Conservation (phyloP, 2,329 filamentous ascomycete species). For the Hypoxylon sp. region DNA sequence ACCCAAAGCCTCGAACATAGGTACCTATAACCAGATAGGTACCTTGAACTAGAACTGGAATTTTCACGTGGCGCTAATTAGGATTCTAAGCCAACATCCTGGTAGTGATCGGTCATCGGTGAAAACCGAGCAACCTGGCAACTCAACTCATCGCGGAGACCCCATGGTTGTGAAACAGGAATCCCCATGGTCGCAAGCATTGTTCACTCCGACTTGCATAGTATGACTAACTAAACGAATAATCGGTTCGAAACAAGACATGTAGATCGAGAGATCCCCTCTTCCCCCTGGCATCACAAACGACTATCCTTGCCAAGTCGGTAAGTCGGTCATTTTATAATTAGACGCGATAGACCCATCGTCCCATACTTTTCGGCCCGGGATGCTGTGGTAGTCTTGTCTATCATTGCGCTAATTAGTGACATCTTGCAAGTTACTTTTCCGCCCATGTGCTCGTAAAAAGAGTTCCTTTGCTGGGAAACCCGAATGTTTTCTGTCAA, state of each 20-base stretch:
- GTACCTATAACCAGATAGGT: too few species aligned
- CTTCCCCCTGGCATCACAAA: constrained; percentile 16
- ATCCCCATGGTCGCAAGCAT: not conserved
- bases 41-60: too few species aligned
- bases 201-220: not conserved
- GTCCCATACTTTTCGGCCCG: constrained; percentile 36
- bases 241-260: not conserved
- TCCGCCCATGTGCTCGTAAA: constrained; percentile 16
- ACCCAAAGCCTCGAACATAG: too few species aligned
- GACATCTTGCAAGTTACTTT: constrained; percentile 15
- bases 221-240: not conserved
- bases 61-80: too few species aligned
- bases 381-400: constrained; percentile 32
- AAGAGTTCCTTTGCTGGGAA: constrained; percentile 27
- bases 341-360: constrained; percentile 32
- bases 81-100: too few species aligned
- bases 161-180: not conserved
- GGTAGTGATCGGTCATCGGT: too few species aligned
- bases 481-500: constrained; percentile 20
- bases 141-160: not conserved
- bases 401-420: constrained; percentile 34
- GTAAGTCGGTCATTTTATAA: constrained; percentile 37
- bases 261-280: not conserved
- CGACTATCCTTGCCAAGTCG: constrained; percentile 33
- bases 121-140: not conserved